Base-by-base conservation (phyloP, 2,329 filamentous ascomycete species). In the Arthrobotrys entomopaga region DNA sequence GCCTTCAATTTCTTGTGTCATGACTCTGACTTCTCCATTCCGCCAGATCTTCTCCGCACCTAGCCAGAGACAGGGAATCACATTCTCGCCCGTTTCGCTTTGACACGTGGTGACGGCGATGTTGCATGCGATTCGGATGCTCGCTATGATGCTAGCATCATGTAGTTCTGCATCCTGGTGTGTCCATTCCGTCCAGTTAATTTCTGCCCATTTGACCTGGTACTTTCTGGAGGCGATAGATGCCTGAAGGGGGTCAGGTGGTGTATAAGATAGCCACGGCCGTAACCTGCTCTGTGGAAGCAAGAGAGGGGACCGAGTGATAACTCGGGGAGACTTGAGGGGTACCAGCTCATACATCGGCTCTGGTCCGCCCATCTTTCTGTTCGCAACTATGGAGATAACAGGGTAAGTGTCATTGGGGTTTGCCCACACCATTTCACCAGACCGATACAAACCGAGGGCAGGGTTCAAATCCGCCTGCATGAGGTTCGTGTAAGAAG, bases 41-140 rank as follows among this genome's bases (percentile, higher is more conserved):
- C 63, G 56, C 70, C 70, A 74, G n/a, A 74, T 74, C 63, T 74
- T 74, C 57, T 74, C 70, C 8, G 70, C 70, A 15, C 70, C 70
- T 7, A 74, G 70, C 70, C 70, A 74, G n/a, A 74, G 57, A 57
- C 63, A 74, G 19, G 70, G 49, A 15, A 74, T 74, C 8, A 54
- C 58, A 8, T 8, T 34, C 59, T 74, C 63, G 20, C 63, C 70
- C 15, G 57, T 66, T 46, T 73, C 69, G 60, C 26, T 66, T n/a
- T 54, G 29, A 49, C 60, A 60, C 43, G 52, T 57, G 50, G 63
- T 74, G 63, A 74, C 60, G 24, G 63, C 70, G 56, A 74, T 74
- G 52, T 74, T 74, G 57, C 70, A 74, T 46, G 70, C 70, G 22
- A 74, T 74, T 8, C 70, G 63, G 22, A 74, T 74, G 63, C 70